Base-by-base conservation (phyloP, 345 rosid species). In the Ailanthus altissimus region DNA sequence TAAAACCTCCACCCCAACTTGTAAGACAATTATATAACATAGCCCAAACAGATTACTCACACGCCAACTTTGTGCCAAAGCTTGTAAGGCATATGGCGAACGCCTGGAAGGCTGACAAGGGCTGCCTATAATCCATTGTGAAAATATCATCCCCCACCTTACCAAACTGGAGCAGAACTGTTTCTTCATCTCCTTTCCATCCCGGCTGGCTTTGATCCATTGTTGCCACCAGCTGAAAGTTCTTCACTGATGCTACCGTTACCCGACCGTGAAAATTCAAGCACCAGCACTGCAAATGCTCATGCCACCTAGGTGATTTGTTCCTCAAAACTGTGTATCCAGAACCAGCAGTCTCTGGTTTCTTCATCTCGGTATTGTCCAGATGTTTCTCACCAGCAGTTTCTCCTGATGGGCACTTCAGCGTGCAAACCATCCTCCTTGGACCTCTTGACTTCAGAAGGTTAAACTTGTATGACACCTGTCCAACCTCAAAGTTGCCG, bases 301-400 rank as follows among this genome's bases (percentile, higher is more conserved):
- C 98, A 36, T 93, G 97, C 99, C 99, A 95, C 83, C 98, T 90
- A 1, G 98, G 98, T 20, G 97, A 94, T 82, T 95, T 95, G 82
- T 93, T 95, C 73, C 81, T 88, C 76, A 95, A 85, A 75, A 90
- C 73, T 45, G 95, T 84, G 23, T 43, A 75, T 5, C 84, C 81
- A 5, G 89, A 63, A 70, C 43, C 70, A 2, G 79, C 83, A 47
- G 83, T 76, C 62, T 86, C 88, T 0, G 75, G 47, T 67, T 75
- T 87, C 78, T 83, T 87, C 81, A 63, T 81, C 81, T 85, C 80
- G 40, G 81, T 21, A 12, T 77, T 64, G 58, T 91, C 88, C 7
- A 57, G 51, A 75, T 62, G 57, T 45, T 76, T 83, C 20, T 77
- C 83, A 14, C 61, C 75, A 1, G 65, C n/a, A 15, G 81, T 78